Evolutionary conservation across 2,329 filamentous ascomycete genomes (phyloP), one percentile per base, ranked within the genome.

Genomic region (Leptographium lundbergii): DNA sequence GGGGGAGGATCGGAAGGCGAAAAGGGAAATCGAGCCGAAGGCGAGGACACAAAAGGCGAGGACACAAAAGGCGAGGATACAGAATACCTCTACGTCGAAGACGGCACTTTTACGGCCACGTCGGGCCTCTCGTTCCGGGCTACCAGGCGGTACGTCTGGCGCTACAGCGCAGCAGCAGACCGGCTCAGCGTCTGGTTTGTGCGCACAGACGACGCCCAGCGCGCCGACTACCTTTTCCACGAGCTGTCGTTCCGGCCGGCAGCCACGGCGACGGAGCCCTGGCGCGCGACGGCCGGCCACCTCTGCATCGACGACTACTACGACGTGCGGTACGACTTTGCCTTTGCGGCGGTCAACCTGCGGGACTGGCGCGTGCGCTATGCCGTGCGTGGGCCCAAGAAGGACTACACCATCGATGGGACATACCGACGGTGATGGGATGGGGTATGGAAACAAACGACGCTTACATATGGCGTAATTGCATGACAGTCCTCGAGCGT

Each of bases 191-290:
- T 87, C 1, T 91, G 87, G 87, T 91, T 91, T 65, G 82, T 82
- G 47, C 82, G 84, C 63, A 75, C 79, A 1, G 81, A 86, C 19
- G 84, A 88, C 63, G 70, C 76, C 19, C 74, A 75, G 58, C 77
- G 77, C 17, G 84, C 85, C 0, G 87, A 90, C 67, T 87, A 90
- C 63, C 73, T 91, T 24, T 92, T 91, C 69, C 87, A 91, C 65
- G 79, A 85, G 62, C 73, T 91, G n/a, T 78, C 86, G 60, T 88
- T 91, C 64, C 60, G n/a, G 9, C 13, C 32, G 10, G 4, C 27
- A 19, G 22, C 24, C 22, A 11, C 32, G 11, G 17, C 11, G 58
- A 27, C 32, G 11, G 19, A 24, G 7, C 11, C 36, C 0, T 88
- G 86, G 82, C 70, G 73, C 50, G 87, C 86, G 0, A 82, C 77